A percentile compares a stretch with the other conserved stretches of the same genome.
phyloP scores from a whole-genome alignment of 345 rosid species.

The Eucalyptus tenuipes region DNA sequence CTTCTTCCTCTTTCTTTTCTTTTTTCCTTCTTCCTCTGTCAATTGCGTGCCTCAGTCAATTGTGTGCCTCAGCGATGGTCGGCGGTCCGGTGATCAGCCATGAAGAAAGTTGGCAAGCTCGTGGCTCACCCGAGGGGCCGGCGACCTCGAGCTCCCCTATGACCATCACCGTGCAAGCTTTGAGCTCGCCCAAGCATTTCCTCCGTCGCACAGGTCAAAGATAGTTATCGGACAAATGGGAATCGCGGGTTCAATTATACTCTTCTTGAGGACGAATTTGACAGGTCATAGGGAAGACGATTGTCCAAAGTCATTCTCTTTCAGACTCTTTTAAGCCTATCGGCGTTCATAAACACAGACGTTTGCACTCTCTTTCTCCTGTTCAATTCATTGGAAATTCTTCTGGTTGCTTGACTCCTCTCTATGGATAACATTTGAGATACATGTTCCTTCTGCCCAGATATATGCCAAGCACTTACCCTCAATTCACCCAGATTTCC shows the following conservation, averaged over 20 bases:
- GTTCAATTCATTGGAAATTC: not conserved
- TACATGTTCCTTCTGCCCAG: no score
- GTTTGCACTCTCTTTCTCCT: not conserved
- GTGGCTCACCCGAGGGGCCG: no score
- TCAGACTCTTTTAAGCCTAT: not conserved
- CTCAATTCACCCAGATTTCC: not conserved
- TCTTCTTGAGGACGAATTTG: conserved; percentile 40
- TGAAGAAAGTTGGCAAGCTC: no score
- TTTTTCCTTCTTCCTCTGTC: no score
- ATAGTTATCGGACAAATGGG: conserved; percentile 3
- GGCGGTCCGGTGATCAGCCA: no score
- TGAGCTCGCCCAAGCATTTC: conserved; percentile 29
- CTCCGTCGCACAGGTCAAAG: conserved; percentile 37
- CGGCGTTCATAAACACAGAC: not conserved
- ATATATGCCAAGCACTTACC: not conserved
- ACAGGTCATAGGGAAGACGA: not conserved
- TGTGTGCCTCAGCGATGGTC: accelerated
- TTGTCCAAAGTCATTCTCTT: not conserved
- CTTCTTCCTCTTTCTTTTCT: no score
- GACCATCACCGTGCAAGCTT: no score
- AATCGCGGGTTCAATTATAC: conserved; percentile 42
- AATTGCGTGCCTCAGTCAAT: no score
- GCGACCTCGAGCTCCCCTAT: no score
- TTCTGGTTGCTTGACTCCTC: not conserved
- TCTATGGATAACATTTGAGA: not conserved